A percentile compares a stretch with the other conserved stretches of the same genome.
These are phyloP conservation scores for Zasmidium angulare DNA, from an alignment of 2,329 filamentous ascomycete genomes.

Conservation along the genomic window DNA sequence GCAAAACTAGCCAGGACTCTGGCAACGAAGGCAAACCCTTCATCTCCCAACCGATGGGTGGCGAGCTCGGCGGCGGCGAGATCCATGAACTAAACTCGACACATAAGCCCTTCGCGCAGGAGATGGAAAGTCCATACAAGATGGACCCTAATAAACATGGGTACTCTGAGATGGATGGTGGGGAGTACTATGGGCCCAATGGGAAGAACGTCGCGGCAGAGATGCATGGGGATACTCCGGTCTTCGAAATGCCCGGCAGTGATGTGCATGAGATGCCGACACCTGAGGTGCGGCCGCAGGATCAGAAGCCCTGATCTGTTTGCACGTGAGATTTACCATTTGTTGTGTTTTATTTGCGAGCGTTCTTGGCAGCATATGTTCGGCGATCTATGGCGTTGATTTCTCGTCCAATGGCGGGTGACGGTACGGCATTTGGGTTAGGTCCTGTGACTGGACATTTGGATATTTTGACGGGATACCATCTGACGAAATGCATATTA, in stretches of 20 bases:
- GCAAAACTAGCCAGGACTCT: slow-evolving; percentile 15
- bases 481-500: too few relatives aligned
- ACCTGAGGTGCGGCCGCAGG: slow-evolving; percentile 2
- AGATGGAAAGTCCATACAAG: slow-evolving; percentile 34
- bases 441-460: too few relatives aligned
- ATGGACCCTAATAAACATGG: slow-evolving; percentile 34
- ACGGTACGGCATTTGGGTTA: too few relatives aligned
- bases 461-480: too few relatives aligned
- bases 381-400: too few relatives aligned
- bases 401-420: too few relatives aligned
- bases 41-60: slow-evolving; percentile 32
- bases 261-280: slow-evolving; percentile 29
- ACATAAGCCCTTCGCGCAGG: slow-evolving; percentile 26
- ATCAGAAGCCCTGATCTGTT: slow-evolving; percentile 5
- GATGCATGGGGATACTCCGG: slow-evolving; percentile 28
- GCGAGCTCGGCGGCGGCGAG: slow-evolving; percentile 35
- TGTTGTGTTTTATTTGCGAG: too few relatives aligned
- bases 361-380: too few relatives aligned
- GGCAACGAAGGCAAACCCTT: slow-evolving; percentile 22
- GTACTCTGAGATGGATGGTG: slow-evolving; percentile 35
- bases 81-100: slow-evolving; percentile 36
- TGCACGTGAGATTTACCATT: too few relatives aligned
- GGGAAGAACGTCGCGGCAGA: slow-evolving; percentile 22
- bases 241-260: slow-evolving; percentile 34
- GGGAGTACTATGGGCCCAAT: slow-evolving; percentile 18